These are phyloP conservation scores for sunflower (Helianthus annuus) DNA, from an alignment of 129 eudicot genomes.

Conservation along the genomic window HanXRQr2.0-SUNRISE NC_035436.2:182089275-182089774, in stretches of 20 bases:
- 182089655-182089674: slow-evolving; percentile 51
- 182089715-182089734: slow-evolving; percentile 42
- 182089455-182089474: slow-evolving; percentile 55
- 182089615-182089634: slow-evolving; percentile 71
- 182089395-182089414: slow-evolving; percentile 66
- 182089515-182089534: slow-evolving; percentile 56
- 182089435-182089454: slow-evolving; percentile 40
- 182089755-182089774: slow-evolving; percentile 65
- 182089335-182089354: slow-evolving; percentile 49
- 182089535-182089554: slow-evolving; percentile 68
- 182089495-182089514: slow-evolving; percentile 63
- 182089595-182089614: slow-evolving; percentile 51
- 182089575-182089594: slow-evolving; percentile 60
- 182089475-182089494: slow-evolving; percentile 58
- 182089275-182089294: slow-evolving; percentile 42
- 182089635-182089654: slow-evolving; percentile 58
- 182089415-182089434: slow-evolving; percentile 36
- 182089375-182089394: slow-evolving; percentile 68
- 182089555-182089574: slow-evolving; percentile 81
- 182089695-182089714: slow-evolving; percentile 57
- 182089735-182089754: slow-evolving; percentile 57
- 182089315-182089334: slow-evolving; percentile 63
- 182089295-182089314: slow-evolving; percentile 66
- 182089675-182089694: slow-evolving; percentile 56
- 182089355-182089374: slow-evolving; percentile 38